Evolutionary conservation across 2,329 filamentous ascomycete genomes (phyloP).

Genomic region (Alternaria gansuensis): DNA sequence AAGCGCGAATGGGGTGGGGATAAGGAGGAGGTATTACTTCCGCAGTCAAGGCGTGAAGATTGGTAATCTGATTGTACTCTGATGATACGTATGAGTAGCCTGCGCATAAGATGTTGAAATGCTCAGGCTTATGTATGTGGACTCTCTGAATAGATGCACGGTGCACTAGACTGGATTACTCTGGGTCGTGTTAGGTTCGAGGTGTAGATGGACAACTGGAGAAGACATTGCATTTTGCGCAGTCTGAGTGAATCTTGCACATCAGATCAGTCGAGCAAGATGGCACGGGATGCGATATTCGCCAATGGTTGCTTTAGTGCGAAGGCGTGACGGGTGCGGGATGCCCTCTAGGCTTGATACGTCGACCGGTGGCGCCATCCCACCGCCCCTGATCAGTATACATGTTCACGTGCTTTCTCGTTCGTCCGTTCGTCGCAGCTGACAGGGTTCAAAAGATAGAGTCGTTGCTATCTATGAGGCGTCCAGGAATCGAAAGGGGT

Average conservation of each 20-base stretch:
- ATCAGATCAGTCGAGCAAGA: no score
- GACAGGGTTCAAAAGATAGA: neutral
- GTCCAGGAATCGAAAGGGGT: neutral
- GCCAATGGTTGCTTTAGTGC: neutral
- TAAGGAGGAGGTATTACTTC: conserved; percentile 81
- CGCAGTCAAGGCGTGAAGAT: conserved; percentile 82
- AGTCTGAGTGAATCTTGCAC: no score
- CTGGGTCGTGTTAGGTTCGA: neutral
- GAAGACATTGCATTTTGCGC: no score
- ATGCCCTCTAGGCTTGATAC: neutral
- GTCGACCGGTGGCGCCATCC: conserved; percentile 1
- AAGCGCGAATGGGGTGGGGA: conserved; percentile 72
- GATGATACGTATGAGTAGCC: neutral
- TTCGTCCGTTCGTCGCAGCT: neutral
- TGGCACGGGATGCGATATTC: no score
- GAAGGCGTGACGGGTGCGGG: neutral
- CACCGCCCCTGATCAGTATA: neutral
- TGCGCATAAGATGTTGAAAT: neutral
- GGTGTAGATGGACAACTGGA: neutral
- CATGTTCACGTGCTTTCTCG: neutral
- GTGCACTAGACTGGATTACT: neutral
- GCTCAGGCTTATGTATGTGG: neutral
- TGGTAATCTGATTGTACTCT: conserved; percentile 77
- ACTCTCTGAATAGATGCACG: neutral
- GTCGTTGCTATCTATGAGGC: neutral